Base-by-base conservation (phyloP, 2,329 filamentous ascomycete species). In the Fusarium mexicanum region DNA sequence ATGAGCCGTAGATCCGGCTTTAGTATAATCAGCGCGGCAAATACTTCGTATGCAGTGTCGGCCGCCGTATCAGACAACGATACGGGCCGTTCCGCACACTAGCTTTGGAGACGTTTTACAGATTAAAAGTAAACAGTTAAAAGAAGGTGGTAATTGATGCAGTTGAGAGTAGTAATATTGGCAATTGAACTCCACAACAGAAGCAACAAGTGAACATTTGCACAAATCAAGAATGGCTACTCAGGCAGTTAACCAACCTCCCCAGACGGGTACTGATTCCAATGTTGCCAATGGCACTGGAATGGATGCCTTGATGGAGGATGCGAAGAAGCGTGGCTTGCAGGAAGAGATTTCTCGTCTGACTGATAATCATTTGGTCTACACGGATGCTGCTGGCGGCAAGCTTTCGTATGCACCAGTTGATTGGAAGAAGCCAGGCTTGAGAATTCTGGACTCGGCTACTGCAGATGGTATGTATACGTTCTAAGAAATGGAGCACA, bases 201-300 rank as follows among this genome's bases (percentile, higher is more conserved):
- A 14, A 18, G 24, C n/a, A 20, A 43, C 18, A 29, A 31, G 22
- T 29, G 5, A 2, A 53, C 10, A 43, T 41, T 35, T 31, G 26
- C 37, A 31, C 31, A 41, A 53, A 31, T 41, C 29, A 43, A n/a
- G 40, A n/a, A 61, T 61, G 59, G 46, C 59, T 13, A 54, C 59
- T 29, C 37, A 61, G 54, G 37, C 59, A 35, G 59, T 33, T 2
- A 54, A 40, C 10, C 46, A 61, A 43, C 14, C 29, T 29, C 26
- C 37, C 44, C 35, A 40, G 44, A 61, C 22, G 46, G 46, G 46
- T 31, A 6, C 46, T 11, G 59, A 61, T 5, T 24, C 59, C 59
- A 61, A 37, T 7, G 48, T 61, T 43, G 29, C 59, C 11, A 61
- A 61, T 54, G 59, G 59, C 59, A 61, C 59, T 24, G 59, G 59